Evolutionary conservation across 768 basidiomycete genomes (phyloP).

Genomic region (Clitopilus hobsonii): DNA sequence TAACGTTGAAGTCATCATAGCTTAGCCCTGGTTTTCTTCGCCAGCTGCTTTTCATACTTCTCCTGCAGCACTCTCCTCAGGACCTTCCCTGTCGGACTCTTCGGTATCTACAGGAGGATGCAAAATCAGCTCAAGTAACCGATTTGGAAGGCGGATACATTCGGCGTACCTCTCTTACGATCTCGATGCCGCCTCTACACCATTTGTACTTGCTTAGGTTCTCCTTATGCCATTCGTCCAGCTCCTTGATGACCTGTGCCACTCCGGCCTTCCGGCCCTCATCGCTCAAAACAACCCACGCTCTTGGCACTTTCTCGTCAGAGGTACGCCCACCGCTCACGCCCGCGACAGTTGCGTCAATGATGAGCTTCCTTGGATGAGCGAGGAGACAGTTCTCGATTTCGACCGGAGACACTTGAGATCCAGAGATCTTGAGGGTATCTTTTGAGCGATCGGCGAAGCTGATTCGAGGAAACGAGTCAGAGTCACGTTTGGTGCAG

Average conservation of each 20-base stretch:
- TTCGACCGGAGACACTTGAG: slow-evolving; percentile 77
- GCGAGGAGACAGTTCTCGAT: slow-evolving; percentile 63
- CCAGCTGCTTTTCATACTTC: slow-evolving; percentile 38
- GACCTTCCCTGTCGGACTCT: slow-evolving; percentile 70
- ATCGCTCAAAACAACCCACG: slow-evolving; percentile 69
- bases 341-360: slow-evolving; percentile 68
- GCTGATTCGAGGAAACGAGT: slow-evolving; percentile 26
- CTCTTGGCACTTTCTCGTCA: slow-evolving; percentile 72
- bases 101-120: slow-evolving; percentile 51
- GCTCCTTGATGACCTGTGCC: slow-evolving; percentile 31
- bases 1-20: slow-evolving; percentile 14
- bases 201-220: slow-evolving; percentile 74
- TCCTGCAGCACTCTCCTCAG: slow-evolving; percentile 60
- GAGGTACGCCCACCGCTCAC: slow-evolving; percentile 65
- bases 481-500: not conserved
- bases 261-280: slow-evolving; percentile 47
- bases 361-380: slow-evolving; percentile 57
- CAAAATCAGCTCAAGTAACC: not conserved
- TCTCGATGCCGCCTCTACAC: slow-evolving; percentile 66
- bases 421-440: slow-evolving; percentile 74
- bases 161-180: slow-evolving; percentile 53
- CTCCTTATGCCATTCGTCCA: slow-evolving; percentile 59
- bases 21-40: slow-evolving; percentile 24
- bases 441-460: slow-evolving; percentile 82
- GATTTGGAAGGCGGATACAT: slow-evolving; percentile 1